phyloP scores from a whole-genome alignment of 2,329 filamentous ascomycete genomes.

The Colletotrichum karsti region DNA sequence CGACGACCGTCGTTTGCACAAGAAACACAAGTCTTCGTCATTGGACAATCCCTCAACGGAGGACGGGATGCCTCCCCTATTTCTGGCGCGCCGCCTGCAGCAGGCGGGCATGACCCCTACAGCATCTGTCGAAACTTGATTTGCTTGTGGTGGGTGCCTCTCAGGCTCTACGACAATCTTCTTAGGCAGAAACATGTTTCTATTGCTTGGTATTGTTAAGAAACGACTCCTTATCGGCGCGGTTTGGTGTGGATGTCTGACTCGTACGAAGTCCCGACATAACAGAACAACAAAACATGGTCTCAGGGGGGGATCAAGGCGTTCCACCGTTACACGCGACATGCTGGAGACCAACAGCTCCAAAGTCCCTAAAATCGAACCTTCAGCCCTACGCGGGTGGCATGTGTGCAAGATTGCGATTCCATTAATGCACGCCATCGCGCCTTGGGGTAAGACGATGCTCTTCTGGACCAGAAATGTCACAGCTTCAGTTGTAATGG shows the following conservation, averaged over 20 bases:
- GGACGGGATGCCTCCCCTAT: slow-evolving; percentile 26
- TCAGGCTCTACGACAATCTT: neutral
- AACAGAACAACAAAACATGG: neutral
- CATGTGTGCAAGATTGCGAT: neutral
- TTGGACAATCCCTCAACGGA: slow-evolving; percentile 13
- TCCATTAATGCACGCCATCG: slow-evolving; percentile 23
- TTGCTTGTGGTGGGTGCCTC: slow-evolving; percentile 18
- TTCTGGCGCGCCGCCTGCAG: slow-evolving; percentile 17
- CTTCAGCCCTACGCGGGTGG: slow-evolving; percentile 20
- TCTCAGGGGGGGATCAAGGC: slow-evolving; percentile 12
- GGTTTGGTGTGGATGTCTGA: neutral
- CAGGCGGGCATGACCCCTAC: slow-evolving; percentile 20
- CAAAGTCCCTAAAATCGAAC: neutral
- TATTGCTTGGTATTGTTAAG: neutral
- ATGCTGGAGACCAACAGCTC: neutral
- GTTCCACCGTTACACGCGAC: too few relatives aligned
- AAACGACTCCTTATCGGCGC: neutral
- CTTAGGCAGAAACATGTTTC: slow-evolving; percentile 25
- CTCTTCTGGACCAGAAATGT: slow-evolving; percentile 6
- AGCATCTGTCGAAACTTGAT: neutral
- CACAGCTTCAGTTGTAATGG: slow-evolving; percentile 24
- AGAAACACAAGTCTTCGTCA: slow-evolving; percentile 16
- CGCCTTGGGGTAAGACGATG: neutral
- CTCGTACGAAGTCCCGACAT: neutral
- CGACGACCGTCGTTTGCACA: slow-evolving; percentile 18